phyloP scores from a whole-genome alignment of 768 basidiomycete species.

The Fibroporia radiculosa region DNA sequence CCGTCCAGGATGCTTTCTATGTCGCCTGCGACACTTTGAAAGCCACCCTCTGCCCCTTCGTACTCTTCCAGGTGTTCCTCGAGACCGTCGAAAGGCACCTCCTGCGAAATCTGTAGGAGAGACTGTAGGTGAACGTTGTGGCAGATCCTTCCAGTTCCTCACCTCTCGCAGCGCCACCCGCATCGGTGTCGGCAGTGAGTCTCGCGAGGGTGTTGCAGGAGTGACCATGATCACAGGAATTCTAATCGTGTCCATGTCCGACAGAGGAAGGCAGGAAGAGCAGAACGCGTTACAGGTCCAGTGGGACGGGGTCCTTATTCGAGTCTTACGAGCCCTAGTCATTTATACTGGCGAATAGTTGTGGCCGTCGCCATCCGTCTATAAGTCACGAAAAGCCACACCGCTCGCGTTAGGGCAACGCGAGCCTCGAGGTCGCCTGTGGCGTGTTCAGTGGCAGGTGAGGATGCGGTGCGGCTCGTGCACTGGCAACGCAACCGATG shows the following conservation, averaged over 20 bases:
- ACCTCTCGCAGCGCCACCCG: conserved; percentile 10
- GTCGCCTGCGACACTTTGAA: neutral
- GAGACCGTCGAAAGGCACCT: neutral
- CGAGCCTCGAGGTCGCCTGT: too few species aligned
- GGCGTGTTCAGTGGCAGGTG: too few species aligned
- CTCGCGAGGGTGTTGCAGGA: conserved; percentile 10
- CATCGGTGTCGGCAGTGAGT: conserved; percentile 10
- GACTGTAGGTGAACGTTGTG: neutral
- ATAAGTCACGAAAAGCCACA: too few species aligned
- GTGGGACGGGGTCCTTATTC: too few species aligned
- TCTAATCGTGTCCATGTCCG: neutral
- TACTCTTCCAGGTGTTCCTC: neutral
- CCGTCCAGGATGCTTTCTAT: neutral
- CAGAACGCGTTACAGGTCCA: too few species aligned
- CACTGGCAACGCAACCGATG: too few species aligned
- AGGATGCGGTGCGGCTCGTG: too few species aligned
- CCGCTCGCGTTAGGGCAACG: too few species aligned
- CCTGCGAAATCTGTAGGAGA: neutral
- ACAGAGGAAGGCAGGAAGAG: neutral
- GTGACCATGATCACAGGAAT: conserved; percentile 10
- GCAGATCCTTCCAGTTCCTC: neutral
- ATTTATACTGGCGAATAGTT: too few species aligned
- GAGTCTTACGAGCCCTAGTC: too few species aligned
- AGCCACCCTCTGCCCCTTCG: neutral
- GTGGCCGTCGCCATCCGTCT: too few species aligned